Percentiles rank a stretch among this genome's conserved stretches.
These are phyloP conservation scores for Phialophora chinensis DNA, from an alignment of 2,329 filamentous ascomycete species.

Conservation along the genomic window DNA sequence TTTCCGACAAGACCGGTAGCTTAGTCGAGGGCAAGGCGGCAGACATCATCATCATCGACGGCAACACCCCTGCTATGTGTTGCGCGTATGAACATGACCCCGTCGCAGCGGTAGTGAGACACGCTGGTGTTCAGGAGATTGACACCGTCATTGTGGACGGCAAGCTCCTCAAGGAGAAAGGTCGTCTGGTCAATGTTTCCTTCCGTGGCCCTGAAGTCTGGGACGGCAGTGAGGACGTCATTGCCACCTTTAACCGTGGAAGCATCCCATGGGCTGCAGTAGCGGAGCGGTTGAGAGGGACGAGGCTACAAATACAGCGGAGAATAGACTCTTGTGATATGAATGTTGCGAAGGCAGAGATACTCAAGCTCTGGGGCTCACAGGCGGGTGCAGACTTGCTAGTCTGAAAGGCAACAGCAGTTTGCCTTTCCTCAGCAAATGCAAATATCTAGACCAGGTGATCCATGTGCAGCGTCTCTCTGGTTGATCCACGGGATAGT, in stretches of 20 bases:
- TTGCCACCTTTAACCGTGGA: not conserved
- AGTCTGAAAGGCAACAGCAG: not conserved
- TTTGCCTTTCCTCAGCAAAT: not conserved
- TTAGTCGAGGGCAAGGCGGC: slow-evolving; percentile 6
- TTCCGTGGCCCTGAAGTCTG: slow-evolving; percentile 5
- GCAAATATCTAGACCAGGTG: not conserved
- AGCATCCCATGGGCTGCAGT: slow-evolving; percentile 11
- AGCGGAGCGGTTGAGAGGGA: slow-evolving; percentile 7
- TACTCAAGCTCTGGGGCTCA: slow-evolving; percentile 14
- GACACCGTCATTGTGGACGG: slow-evolving; percentile 7
- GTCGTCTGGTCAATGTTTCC: slow-evolving; percentile 9
- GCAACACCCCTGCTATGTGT: slow-evolving; percentile 15
- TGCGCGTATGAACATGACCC: slow-evolving; percentile 17
- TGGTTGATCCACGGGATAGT: too few species aligned
- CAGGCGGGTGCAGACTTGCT: not conserved
- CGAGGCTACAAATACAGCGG: slow-evolving; percentile 9
- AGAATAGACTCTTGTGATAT: slow-evolving; percentile 17
- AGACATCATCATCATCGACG: slow-evolving; percentile 8
- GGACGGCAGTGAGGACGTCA: slow-evolving; percentile 1
- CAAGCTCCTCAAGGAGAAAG: slow-evolving; percentile 14
- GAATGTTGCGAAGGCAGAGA: slow-evolving; percentile 11
- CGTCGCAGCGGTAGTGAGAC: slow-evolving; percentile 11
- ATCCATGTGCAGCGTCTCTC: too few species aligned
- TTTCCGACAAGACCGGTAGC: slow-evolving; percentile 9
- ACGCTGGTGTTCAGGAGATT: slow-evolving; percentile 14